Evolutionary conservation across 208 protist genomes (phyloP), one percentile per base, ranked within the genome.

Genomic region (Crithidia sp.): DNA sequence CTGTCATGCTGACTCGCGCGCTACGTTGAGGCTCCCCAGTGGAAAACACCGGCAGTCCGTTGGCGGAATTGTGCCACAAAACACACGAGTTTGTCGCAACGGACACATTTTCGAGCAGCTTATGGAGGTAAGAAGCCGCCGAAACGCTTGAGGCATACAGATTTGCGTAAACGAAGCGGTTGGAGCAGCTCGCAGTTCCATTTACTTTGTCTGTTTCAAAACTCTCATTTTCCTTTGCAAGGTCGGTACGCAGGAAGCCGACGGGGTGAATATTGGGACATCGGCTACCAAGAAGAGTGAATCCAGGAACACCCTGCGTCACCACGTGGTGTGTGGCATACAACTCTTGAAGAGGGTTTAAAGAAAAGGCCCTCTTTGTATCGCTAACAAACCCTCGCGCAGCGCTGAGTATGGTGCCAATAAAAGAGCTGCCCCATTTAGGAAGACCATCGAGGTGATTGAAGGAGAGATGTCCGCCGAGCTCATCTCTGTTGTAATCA

Each of bases 221-320:
- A 16, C 17, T 1, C 9, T 12, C 17, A 54, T 7, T 36, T 4
- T 36, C 2, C 12, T 9, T 5, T 10, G n/a, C 17, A 36, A 17
- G n/a, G 10, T 75, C 75, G 14, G 62, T 45, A 37, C 52, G 66
- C 7, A 90, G n/a, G 66, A 91, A 87, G 1, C 86, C 83, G 39
- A 91, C 67, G 16, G 60, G 53, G 47, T 86, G 80, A 5, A 86
- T 44, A 62, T 88, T 88, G 2, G 83, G 83, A 39, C 77, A 86
- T 39, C 65, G 57, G 2, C 77, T 70, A 8, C 63, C 70, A 0
- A 56, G 5, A 16, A 81, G 14, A 60, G 86, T 81, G n/a, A 91
- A n/a, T 0, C 83, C 83, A 36, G 77, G 73, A 63, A 86, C 62
- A 39, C 71, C 64, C 16, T 82, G 78, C 54, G 69, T 74, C 6